These are phyloP conservation scores for Cylindricascospora bacillispora DNA, from an alignment of 1,139 yeast genomes.

Conservation along the genomic window DNA sequence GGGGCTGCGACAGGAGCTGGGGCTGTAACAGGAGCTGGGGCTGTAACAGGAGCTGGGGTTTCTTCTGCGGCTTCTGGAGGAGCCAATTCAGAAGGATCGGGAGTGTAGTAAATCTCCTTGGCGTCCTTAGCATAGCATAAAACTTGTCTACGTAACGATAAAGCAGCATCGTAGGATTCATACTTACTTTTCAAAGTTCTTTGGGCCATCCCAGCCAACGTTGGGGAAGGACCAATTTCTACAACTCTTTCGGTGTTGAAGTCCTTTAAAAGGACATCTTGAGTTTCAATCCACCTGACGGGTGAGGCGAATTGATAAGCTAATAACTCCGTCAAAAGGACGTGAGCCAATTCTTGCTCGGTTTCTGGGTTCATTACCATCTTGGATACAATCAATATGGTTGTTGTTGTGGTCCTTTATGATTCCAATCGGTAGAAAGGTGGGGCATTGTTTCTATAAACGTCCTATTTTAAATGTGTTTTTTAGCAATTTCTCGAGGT, in stretches of 20 bases:
- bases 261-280: constrained; percentile 89
- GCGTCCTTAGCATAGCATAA: constrained; percentile 92
- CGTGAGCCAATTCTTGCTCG: constrained; percentile 95
- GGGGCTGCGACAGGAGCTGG: constrained; percentile 37
- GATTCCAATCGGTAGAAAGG: too few relatives aligned
- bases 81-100: constrained; percentile 44
- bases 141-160: constrained; percentile 92
- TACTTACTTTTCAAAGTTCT: constrained; percentile 93
- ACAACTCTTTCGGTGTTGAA: constrained; percentile 94
- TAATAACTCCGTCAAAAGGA: constrained; percentile 82
- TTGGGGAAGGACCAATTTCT: constrained; percentile 98
- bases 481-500: too few relatives aligned
- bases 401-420: too few relatives aligned
- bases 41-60: constrained; percentile 30
- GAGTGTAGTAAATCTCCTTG: constrained; percentile 90
- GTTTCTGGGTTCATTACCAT: constrained; percentile 83
- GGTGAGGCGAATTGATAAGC: constrained; percentile 99
- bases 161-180: constrained; percentile 95
- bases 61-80: constrained; percentile 28
- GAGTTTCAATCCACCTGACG: constrained; percentile 99
- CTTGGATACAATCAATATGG: too few relatives aligned
- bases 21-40: constrained; percentile 35
- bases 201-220: constrained; percentile 96
- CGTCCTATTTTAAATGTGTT: too few relatives aligned
- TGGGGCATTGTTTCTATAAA: too few relatives aligned